A percentile compares a stretch with the other conserved stretches of the same genome.
Conservation (phyloP, 1,284 basidiomycete species). For the Ganoderma leucocontextum region DNA sequence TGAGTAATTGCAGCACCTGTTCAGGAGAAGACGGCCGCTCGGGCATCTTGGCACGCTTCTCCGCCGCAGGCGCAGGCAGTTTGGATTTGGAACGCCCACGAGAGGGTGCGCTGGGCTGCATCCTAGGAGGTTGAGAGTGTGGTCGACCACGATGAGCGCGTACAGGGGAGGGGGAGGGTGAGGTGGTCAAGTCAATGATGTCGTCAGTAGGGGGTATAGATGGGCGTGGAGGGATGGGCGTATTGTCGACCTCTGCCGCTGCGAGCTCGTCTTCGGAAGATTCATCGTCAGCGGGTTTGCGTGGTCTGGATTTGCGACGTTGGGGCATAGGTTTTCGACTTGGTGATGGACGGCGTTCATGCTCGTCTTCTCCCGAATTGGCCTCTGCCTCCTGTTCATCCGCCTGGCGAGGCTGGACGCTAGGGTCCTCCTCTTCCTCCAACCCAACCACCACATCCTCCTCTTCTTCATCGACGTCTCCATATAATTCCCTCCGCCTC, state of each 20-base stretch:
- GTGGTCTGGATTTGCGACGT: slow-evolving; percentile 21
- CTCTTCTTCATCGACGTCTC: slow-evolving; percentile 48
- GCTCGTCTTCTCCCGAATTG: background rate
- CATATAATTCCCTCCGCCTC: slow-evolving; percentile 54
- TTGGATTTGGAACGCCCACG: slow-evolving; percentile 21
- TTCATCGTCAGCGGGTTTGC: slow-evolving; percentile 34
- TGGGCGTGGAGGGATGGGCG: slow-evolving; percentile 34
- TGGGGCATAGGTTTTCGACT: slow-evolving; percentile 8
- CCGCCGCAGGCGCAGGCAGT: background rate
- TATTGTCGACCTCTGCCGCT: slow-evolving; percentile 50
- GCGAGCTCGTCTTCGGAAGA: slow-evolving; percentile 57
- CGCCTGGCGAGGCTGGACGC: slow-evolving; percentile 44
- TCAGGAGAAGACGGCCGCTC: slow-evolving; percentile 16
- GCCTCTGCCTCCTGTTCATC: slow-evolving; percentile 26
- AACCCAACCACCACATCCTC: slow-evolving; percentile 51
- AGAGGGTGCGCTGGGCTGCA: slow-evolving; percentile 9
- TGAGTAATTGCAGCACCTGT: slow-evolving; percentile 33
- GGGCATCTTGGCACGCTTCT: slow-evolving; percentile 3
- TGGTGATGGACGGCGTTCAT: background rate
- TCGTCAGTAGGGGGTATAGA: slow-evolving; percentile 30
- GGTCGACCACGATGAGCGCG: slow-evolving; percentile 22
- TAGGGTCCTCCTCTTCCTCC: slow-evolving; percentile 60
- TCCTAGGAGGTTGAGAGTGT: slow-evolving; percentile 22
- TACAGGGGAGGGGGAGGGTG: slow-evolving; percentile 37
- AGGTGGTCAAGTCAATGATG: slow-evolving; percentile 48